These are phyloP conservation scores for Eragrostis curvula DNA, from an alignment of 176 grass and related monocot genomes.

Conservation along the genomic window DNA sequence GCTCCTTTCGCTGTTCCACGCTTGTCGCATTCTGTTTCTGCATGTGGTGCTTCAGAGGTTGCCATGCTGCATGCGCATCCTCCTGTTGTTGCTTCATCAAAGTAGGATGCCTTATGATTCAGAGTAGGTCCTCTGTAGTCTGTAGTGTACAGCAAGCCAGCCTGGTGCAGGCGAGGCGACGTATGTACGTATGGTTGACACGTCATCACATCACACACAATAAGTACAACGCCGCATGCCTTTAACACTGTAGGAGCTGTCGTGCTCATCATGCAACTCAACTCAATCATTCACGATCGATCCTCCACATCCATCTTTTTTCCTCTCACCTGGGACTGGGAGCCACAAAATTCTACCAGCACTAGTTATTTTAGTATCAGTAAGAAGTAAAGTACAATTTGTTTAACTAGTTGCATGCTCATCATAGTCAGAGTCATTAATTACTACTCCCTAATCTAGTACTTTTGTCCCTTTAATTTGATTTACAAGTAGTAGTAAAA, in stretches of 20 bases:
- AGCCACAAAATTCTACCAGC: too few species aligned
- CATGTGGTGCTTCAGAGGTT: not conserved
- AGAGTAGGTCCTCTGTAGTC: not conserved
- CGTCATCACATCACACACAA: not conserved
- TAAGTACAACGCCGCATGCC: not conserved
- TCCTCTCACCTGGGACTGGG: too few species aligned
- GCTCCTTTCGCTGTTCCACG: not conserved
- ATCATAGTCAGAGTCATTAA: too few species aligned
- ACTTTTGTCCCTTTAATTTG: too few species aligned
- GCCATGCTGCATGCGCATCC: not conserved
- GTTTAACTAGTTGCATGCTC: too few species aligned
- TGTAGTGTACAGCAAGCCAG: not conserved
- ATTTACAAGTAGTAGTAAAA: too few species aligned
- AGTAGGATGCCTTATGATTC: not conserved
- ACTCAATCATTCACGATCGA: not conserved
- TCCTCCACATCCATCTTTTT: too few species aligned
- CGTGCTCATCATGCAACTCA: not conserved
- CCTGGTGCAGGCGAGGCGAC: not conserved
- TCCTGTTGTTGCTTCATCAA: not conserved
- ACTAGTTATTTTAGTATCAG: too few species aligned
- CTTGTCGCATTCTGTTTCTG: not conserved
- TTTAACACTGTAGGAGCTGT: conserved; percentile 13
- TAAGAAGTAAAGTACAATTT: too few species aligned
- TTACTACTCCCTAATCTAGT: too few species aligned
- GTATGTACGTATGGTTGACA: not conserved